Base-by-base conservation (phyloP, 139 green algal genomes). In the Asterochloris erici region DNA sequence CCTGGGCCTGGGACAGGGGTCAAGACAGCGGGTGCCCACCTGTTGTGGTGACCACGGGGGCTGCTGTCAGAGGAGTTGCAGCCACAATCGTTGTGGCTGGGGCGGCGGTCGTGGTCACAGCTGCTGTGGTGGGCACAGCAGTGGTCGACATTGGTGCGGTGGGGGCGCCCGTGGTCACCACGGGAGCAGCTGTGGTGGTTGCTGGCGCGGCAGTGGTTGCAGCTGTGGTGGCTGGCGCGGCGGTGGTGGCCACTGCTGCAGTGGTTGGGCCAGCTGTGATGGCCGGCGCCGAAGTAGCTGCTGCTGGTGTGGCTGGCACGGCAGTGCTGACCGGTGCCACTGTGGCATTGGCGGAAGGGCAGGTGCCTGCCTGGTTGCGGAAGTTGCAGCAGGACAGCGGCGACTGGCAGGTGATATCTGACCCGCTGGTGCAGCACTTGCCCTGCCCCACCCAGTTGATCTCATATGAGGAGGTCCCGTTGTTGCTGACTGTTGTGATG, bases 321-420 rank as follows among this genome's bases (percentile, higher is more conserved):
- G 66, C 17, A 12, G 74, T 60, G 23, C 21, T 24, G 19, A 66
- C 47, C 38, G 79, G 47, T 17, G 54, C 71, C 10, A 60, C 54
- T 24, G 47, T 71, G 47, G 38, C 66, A 70, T 28, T 38, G 21
- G 28, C 68, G 10, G 29, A 68, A 38, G 79, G 54, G 79, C 79
- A 77, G 38, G 79, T 12, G 61, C 66, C 73, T 29, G 68, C 62
- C 21, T 29, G 60, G 66, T 76, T 74, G 15, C 80, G 54, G 60
- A 84, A 84, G 26, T 79, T 84, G 80, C 80, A 84, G 61, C 80
- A 84, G 71, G 79, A 70, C 66, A 84, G 80, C 1, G 80, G 80
- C 0, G 70, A 15, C 13, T 73, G 73, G 80, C 80, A 84, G 60
- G n/a, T 26, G 15, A 11, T 17, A 9, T n/a, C 29, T 17, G 77